Conservation (phyloP, 495 filamentous ascomycete species). For the Evansstolkia leycettana region DNA sequence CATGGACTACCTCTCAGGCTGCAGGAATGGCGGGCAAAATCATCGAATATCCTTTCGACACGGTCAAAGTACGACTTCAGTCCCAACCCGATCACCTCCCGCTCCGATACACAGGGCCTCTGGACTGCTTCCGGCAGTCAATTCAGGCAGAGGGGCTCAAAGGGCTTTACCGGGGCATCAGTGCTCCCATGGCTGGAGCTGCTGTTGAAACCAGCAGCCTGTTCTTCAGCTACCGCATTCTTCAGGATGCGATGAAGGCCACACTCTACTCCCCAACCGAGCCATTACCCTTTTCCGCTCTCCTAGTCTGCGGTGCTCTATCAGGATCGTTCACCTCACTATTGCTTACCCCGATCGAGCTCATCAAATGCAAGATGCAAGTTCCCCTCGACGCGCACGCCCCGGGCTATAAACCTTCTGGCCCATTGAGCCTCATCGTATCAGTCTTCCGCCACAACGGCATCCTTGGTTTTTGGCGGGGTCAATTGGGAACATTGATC, state of each 20-base stretch:
- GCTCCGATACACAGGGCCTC: slow-evolving; percentile 69
- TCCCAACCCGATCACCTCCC: slow-evolving; percentile 73
- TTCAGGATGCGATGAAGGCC: slow-evolving; percentile 54
- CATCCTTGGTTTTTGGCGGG: slow-evolving; percentile 81
- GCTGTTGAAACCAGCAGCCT: slow-evolving; percentile 88
- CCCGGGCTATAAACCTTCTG: slow-evolving; percentile 25
- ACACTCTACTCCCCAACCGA: slow-evolving; percentile 38
- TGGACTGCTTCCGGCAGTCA: slow-evolving; percentile 89
- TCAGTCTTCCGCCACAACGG: slow-evolving; percentile 74
- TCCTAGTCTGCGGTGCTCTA: slow-evolving; percentile 66
- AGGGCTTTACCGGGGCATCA: slow-evolving; percentile 87
- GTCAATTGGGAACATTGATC: slow-evolving; percentile 85
- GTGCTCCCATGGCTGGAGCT: slow-evolving; percentile 79
- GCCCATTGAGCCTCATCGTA: slow-evolving; percentile 51
- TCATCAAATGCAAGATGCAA: slow-evolving; percentile 98
- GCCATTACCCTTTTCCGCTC: slow-evolving; percentile 54
- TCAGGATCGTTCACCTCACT: slow-evolving; percentile 86
- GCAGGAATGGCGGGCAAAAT: slow-evolving; percentile 89
- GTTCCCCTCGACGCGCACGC: slow-evolving; percentile 40
- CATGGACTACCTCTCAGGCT: slow-evolving; percentile 29
- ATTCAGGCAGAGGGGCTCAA: slow-evolving; percentile 55
- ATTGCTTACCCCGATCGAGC: slow-evolving; percentile 86
- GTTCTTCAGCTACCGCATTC: slow-evolving; percentile 74
- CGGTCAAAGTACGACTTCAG: slow-evolving; percentile 71
- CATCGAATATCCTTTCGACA: slow-evolving; percentile 98